phyloP scores from a whole-genome alignment of 192 early-diverging fungal species.

The Ramicandelaber brevisporus region DNA sequence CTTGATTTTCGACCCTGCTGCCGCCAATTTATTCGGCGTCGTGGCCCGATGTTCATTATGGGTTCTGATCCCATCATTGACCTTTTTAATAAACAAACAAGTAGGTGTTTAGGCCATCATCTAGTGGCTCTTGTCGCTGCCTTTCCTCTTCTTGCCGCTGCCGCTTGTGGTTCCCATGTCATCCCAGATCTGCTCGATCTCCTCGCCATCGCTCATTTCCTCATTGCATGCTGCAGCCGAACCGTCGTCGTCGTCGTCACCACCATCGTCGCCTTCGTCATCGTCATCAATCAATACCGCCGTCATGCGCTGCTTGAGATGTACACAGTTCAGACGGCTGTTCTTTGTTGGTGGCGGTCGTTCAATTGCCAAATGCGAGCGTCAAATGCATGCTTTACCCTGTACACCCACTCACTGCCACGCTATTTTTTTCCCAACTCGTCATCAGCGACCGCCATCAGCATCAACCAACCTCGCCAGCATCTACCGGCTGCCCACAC shows the following conservation, averaged over 20 bases:
- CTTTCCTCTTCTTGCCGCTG: not conserved
- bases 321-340: slow-evolving; percentile 28
- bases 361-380: too few species aligned
- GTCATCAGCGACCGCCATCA: too few species aligned
- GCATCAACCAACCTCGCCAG: too few species aligned
- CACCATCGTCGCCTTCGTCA: slow-evolving; percentile 8
- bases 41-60: too few species aligned
- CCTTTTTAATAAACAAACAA: not conserved
- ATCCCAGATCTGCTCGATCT: slow-evolving; percentile 44
- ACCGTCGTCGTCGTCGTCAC: slow-evolving; percentile 2
- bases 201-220: slow-evolving; percentile 12
- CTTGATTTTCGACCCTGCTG: too few species aligned
- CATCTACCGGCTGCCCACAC: too few species aligned
- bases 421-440: too few species aligned
- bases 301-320: slow-evolving; percentile 51
- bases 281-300: slow-evolving; percentile 33
- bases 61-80: too few species aligned
- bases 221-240: slow-evolving; percentile 2
- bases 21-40: too few species aligned
- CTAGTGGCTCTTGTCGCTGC: slow-evolving; percentile 3
- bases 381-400: too few species aligned
- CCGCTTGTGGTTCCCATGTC: slow-evolving; percentile 12
- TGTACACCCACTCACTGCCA: too few species aligned
- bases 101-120: not conserved
- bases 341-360: slow-evolving; percentile 17